Evolutionary conservation across 108 stramenopile genomes (phyloP).

Genomic region (Cyclotella baltica): DNA sequence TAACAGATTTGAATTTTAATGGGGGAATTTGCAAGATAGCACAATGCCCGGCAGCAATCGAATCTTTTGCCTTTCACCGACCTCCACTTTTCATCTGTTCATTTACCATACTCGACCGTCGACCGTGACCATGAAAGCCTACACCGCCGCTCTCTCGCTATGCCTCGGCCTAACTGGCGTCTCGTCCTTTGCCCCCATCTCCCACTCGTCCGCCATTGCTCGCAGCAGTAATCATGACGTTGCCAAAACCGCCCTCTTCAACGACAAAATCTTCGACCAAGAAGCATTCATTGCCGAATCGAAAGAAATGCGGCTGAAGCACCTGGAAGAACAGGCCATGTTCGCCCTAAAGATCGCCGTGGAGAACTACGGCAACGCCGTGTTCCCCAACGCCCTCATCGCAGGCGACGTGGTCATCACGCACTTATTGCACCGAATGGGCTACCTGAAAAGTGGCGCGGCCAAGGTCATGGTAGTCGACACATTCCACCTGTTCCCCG

Average conservation of each 20-base stretch:
- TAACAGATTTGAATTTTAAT: too few relatives aligned
- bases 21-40: too few relatives aligned
- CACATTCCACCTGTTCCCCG: conserved; percentile 97
- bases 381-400: conserved; percentile 94
- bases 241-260: conserved; percentile 1
- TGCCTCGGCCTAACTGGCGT: conserved; percentile 46
- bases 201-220: conserved; percentile 20
- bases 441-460: conserved; percentile 81
- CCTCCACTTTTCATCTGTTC: too few relatives aligned
- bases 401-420: conserved; percentile 92
- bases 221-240: background rate
- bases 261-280: conserved; percentile 71
- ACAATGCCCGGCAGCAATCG: too few relatives aligned
- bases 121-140: conserved; percentile 70
- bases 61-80: too few relatives aligned
- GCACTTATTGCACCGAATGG: conserved; percentile 84
- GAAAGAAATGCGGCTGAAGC: conserved; percentile 89
- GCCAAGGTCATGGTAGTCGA: conserved; percentile 93
- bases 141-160: conserved; percentile 55
- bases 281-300: conserved; percentile 86
- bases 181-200: conserved; percentile 65
- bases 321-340: conserved; percentile 93
- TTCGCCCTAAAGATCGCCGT: conserved; percentile 87
- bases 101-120: too few relatives aligned
- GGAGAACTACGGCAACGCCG: conserved; percentile 88